A percentile compares a stretch with the other conserved stretches of the same genome.
phyloP scores from a whole-genome alignment of 495 filamentous ascomycete species.

The Neurospora terricola region DNA sequence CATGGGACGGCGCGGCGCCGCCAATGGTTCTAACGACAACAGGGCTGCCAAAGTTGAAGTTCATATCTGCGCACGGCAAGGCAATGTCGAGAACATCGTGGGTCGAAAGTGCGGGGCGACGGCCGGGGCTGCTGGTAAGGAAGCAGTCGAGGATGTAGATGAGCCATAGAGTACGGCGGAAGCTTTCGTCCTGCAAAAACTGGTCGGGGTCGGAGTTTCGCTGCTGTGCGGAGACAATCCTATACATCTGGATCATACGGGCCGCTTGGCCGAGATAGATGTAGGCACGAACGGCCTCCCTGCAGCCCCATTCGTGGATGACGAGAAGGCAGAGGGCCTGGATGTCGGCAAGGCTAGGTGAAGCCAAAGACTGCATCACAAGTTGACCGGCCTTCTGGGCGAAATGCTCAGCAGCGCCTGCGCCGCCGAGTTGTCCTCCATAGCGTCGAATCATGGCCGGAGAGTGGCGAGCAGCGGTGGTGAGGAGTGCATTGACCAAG shows the following conservation, averaged over 20 bases:
- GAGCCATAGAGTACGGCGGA: conserved; percentile 41
- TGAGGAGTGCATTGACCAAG: conserved; percentile 39
- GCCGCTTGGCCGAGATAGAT: conserved; percentile 41
- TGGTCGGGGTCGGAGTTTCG: conserved; percentile 33
- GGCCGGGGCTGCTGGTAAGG: conserved; percentile 43
- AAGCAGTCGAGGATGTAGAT: conserved; percentile 45
- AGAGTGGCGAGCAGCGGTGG: conserved; percentile 38
- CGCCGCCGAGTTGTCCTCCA: conserved; percentile 34
- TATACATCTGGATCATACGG: conserved; percentile 44
- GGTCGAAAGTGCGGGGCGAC: conserved; percentile 35
- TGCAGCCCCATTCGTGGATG: conserved; percentile 43
- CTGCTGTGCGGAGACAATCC: conserved; percentile 36
- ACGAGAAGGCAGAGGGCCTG: conserved; percentile 41
- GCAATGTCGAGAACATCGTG: conserved; percentile 37
- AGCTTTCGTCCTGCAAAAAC: conserved; percentile 42
- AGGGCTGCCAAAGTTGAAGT: conserved; percentile 40
- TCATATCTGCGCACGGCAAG: conserved; percentile 40
- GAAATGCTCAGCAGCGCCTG: conserved; percentile 38
- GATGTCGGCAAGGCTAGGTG: conserved; percentile 40
- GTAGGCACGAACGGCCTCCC: conserved; percentile 43
- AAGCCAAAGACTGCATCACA: conserved; percentile 36
- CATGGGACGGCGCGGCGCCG: conserved; percentile 26
- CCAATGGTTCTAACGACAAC: conserved; percentile 36
- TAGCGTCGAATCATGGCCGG: conserved; percentile 39
- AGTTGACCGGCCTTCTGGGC: conserved; percentile 37